A percentile compares a stretch with the other conserved stretches of the same genome.
Evolutionary conservation across 495 filamentous ascomycete genomes (phyloP).

Genomic region (Annulohypoxylon stygium): DNA sequence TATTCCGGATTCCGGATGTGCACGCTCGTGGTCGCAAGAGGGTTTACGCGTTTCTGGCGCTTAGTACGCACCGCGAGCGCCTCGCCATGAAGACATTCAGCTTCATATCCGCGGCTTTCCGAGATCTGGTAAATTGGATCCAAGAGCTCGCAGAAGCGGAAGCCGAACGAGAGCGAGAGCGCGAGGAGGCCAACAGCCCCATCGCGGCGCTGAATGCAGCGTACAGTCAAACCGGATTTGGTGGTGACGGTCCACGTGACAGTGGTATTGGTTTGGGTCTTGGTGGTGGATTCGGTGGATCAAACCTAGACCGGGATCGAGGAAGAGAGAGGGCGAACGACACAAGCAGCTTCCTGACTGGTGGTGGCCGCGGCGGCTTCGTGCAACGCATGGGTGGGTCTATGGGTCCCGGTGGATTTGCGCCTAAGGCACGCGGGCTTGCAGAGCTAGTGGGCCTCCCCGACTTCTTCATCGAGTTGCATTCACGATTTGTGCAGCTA

Average conservation of each 20-base stretch:
- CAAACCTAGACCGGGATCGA: slow-evolving; percentile 42
- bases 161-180: slow-evolving; percentile 72
- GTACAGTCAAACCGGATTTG: slow-evolving; percentile 45
- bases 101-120: slow-evolving; percentile 80
- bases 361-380: slow-evolving; percentile 56
- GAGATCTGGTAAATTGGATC: slow-evolving; percentile 80
- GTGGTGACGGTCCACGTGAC: slow-evolving; percentile 49
- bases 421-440: slow-evolving; percentile 78
- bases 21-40: slow-evolving; percentile 88
- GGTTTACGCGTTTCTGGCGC: slow-evolving; percentile 89
- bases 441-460: slow-evolving; percentile 88
- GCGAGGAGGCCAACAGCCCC: slow-evolving; percentile 48
- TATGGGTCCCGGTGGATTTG: slow-evolving; percentile 55
- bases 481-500: slow-evolving; percentile 81
- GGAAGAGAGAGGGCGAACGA: slow-evolving; percentile 41
- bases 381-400: slow-evolving; percentile 54
- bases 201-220: slow-evolving; percentile 54
- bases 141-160: slow-evolving; percentile 69
- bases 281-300: slow-evolving; percentile 50
- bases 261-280: slow-evolving; percentile 49
- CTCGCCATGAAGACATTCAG: slow-evolving; percentile 81
- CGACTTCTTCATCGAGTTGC: slow-evolving; percentile 89
- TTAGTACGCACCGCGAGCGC: slow-evolving; percentile 77
- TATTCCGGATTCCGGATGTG: slow-evolving; percentile 89
- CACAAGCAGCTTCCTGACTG: slow-evolving; percentile 62